Evolutionary conservation across 2,329 filamentous ascomycete species (phyloP).

Genomic region (Allantophomopsis lycopodina): DNA sequence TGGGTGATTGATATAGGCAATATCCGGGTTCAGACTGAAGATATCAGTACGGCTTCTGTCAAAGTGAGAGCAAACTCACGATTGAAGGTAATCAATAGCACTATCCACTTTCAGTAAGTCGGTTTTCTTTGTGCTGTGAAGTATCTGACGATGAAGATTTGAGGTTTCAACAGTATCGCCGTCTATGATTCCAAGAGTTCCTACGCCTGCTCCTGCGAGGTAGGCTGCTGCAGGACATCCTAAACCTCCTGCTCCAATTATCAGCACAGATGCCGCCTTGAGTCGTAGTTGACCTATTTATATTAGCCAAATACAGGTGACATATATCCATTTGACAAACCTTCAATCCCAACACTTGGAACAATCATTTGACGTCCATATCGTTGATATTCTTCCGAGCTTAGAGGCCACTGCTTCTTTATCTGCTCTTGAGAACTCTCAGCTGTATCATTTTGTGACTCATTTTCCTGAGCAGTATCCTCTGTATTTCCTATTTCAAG

Average conservation of each 20-base stretch:
- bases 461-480: neutral
- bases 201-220: slow-evolving; percentile 77
- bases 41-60: neutral
- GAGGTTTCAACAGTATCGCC: slow-evolving; percentile 79
- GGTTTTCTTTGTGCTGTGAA: slow-evolving; percentile 59
- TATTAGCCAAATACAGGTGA: neutral
- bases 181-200: slow-evolving; percentile 72
- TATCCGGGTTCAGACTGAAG: slow-evolving; percentile 56
- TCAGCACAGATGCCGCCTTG: slow-evolving; percentile 54
- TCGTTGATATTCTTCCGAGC: slow-evolving; percentile 61
- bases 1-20: slow-evolving; percentile 48
- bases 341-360: slow-evolving; percentile 63
- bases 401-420: slow-evolving; percentile 50
- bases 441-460: neutral
- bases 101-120: slow-evolving; percentile 74
- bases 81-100: slow-evolving; percentile 43
- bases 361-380: slow-evolving; percentile 90
- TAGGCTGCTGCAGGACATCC: slow-evolving; percentile 92
- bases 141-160: slow-evolving; percentile 85
- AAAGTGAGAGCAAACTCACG: slow-evolving; percentile 24
- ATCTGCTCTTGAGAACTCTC: slow-evolving; percentile 1
- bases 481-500: slow-evolving; percentile 7
- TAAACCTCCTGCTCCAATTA: slow-evolving; percentile 79
- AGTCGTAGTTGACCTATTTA: slow-evolving; percentile 60
- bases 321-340: slow-evolving; percentile 23